Conservation (phyloP, 257 asterid species). For the Jaltomata sinuosa region DNA sequence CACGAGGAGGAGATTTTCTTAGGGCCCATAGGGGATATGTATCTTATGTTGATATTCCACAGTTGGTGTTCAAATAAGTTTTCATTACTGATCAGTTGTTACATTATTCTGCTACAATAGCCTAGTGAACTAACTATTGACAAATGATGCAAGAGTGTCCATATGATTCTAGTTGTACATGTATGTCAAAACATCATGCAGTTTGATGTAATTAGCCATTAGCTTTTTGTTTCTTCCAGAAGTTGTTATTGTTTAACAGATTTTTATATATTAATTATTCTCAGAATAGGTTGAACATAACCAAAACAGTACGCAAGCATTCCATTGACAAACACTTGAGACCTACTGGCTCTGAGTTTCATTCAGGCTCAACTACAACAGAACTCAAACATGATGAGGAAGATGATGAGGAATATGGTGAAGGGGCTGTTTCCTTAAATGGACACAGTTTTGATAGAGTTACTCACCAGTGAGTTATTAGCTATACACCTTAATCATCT, state of each 20-base stretch:
- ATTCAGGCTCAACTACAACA: conserved; percentile 40
- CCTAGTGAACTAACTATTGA: background rate
- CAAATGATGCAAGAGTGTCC: background rate
- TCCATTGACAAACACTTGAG: conserved; percentile 68
- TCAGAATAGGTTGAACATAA: conserved; percentile 94
- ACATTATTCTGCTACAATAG: background rate
- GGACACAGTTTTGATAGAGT: conserved; percentile 66
- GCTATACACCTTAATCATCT: conserved; percentile 1
- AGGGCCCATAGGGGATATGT: background rate
- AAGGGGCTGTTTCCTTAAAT: conserved; percentile 69
- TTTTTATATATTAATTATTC: conserved; percentile 13
- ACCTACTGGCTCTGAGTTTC: conserved; percentile 78
- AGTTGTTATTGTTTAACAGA: conserved; percentile 3
- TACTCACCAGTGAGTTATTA: conserved; percentile 63
- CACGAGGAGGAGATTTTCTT: background rate
- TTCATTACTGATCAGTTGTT: background rate
- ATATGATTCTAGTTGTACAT: background rate
- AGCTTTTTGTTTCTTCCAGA: background rate
- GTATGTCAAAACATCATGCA: background rate
- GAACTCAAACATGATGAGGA: conserved; percentile 74
- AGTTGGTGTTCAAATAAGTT: background rate
- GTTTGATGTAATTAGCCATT: background rate
- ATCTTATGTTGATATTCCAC: background rate
- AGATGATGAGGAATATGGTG: conserved; percentile 67
- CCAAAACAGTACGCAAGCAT: conserved; percentile 79